Evolutionary conservation across 352 stramenopile species (phyloP).

Genomic region (Phytophthora cactorum): DNA sequence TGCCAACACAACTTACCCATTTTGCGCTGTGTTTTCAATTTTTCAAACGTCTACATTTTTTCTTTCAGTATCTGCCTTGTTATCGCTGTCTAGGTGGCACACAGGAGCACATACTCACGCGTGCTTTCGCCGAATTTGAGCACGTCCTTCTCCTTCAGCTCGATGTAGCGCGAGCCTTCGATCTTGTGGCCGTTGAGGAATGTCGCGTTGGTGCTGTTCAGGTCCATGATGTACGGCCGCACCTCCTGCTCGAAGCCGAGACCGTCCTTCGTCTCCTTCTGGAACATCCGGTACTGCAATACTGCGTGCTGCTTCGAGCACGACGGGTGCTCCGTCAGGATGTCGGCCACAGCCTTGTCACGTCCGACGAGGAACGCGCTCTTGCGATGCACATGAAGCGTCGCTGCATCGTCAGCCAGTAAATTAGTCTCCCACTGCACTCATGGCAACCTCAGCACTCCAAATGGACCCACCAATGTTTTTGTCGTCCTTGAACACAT

Average conservation of each 20-base stretch:
- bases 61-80: constrained; percentile 1
- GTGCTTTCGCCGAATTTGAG: constrained; percentile 96
- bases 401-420: constrained; percentile 68
- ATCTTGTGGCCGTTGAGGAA: constrained; percentile 96
- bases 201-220: constrained; percentile 98
- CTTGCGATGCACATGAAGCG: constrained; percentile 96
- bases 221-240: constrained; percentile 98
- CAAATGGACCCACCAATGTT: constrained; percentile 61
- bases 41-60: neutral
- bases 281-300: constrained; percentile 93
- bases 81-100: constrained; percentile 50
- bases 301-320: constrained; percentile 98
- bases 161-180: constrained; percentile 95
- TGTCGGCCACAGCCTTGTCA: constrained; percentile 95
- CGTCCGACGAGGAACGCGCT: constrained; percentile 95
- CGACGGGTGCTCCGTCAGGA: constrained; percentile 94
- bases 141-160: constrained; percentile 96
- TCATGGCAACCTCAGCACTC: neutral
- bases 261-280: constrained; percentile 68
- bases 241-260: constrained; percentile 69
- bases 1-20: constrained; percentile 21
- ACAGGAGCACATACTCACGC: constrained; percentile 97
- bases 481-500: constrained; percentile 96
- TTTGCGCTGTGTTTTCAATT: constrained; percentile 15
- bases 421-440: constrained; percentile 1